Evolutionary conservation across 2,329 filamentous ascomycete genomes (phyloP).

Genomic region (Chrysoporthe deuterocubensis): DNA sequence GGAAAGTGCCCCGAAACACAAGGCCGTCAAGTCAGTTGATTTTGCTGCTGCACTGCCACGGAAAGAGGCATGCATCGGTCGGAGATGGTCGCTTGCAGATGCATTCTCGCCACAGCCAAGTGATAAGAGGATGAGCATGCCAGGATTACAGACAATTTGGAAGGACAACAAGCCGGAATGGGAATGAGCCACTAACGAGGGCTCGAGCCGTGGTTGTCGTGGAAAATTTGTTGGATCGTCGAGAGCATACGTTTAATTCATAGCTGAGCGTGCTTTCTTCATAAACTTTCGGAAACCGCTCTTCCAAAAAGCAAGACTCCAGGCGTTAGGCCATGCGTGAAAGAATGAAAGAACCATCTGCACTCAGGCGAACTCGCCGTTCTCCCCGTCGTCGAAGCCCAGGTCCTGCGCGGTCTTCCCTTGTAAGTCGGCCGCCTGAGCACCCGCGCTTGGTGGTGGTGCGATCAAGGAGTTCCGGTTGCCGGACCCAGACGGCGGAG

Average conservation of each 20-base stretch:
- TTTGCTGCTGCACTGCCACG: constrained; percentile 6
- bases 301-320: background rate
- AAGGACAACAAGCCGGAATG: constrained; percentile 19
- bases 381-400: constrained; percentile 86
- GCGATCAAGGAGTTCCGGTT: constrained; percentile 50
- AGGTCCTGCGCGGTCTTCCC: constrained; percentile 65
- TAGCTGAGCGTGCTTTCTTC: background rate
- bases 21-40: background rate
- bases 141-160: constrained; percentile 37
- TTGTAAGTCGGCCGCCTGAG: constrained; percentile 63
- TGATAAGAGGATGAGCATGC: constrained; percentile 40
- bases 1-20: constrained; percentile 1
- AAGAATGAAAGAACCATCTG: background rate
- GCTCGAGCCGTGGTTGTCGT: background rate
- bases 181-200: constrained; percentile 20
- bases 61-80: constrained; percentile 11
- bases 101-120: constrained; percentile 20
- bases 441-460: constrained; percentile 67
- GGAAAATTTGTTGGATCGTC: background rate
- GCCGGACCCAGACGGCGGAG: constrained; percentile 59
- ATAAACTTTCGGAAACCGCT: background rate
- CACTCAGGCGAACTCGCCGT: constrained; percentile 74
- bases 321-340: constrained; percentile 6
- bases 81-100: constrained; percentile 28
- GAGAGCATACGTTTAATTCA: background rate